These are phyloP conservation scores for Dimocarpus longan DNA, from an alignment of 345 rosid genomes.

Conservation along the genomic window DNA sequence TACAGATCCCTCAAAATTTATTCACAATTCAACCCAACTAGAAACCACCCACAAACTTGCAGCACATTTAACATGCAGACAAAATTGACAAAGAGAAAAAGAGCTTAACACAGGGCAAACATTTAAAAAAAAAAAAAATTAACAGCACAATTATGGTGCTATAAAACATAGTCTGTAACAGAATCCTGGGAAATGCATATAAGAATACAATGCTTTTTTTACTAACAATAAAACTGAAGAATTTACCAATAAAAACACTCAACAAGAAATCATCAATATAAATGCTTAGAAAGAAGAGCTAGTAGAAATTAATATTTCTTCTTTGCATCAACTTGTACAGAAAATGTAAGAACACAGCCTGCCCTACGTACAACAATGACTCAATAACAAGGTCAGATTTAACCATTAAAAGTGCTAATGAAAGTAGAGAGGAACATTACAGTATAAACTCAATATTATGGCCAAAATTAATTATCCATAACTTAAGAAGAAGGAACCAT, in stretches of 20 bases:
- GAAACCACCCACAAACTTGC: no score
- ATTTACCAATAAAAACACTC: not conserved
- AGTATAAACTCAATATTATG: not conserved
- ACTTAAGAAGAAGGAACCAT: slow-evolving; percentile 1
- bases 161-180: no score
- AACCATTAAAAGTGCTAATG: not conserved
- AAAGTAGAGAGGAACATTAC: not conserved
- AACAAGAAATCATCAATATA: not conserved
- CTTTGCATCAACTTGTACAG: not conserved
- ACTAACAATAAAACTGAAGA: not conserved
- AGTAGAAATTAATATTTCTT: not conserved
- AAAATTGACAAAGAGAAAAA: not conserved
- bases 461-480: not conserved
- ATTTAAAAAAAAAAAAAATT: no score
- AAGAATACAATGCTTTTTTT: no score
- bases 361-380: not conserved
- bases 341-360: not conserved
- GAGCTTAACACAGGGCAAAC: not conserved
- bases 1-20: not conserved
- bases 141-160: no score
- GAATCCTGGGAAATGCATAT: no score
- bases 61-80: not conserved
- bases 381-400: not conserved
- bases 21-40: not conserved
- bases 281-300: not conserved